phyloP scores from a whole-genome alignment of 208 protist species.

The Wallacemonas sp. region DNA sequence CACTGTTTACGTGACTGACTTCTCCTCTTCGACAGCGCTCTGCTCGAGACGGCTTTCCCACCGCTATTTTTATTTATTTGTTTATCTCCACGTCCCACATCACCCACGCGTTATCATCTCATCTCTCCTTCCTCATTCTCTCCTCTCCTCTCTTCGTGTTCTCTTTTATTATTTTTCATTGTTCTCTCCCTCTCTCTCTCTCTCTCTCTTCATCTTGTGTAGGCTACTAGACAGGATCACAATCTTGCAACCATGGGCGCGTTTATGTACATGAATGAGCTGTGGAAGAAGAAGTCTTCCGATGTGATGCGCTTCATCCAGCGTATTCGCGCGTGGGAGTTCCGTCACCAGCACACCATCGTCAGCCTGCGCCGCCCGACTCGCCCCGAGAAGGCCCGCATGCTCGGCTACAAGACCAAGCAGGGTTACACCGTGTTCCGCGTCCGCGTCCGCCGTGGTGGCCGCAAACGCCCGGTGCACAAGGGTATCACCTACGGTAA shows the following conservation, averaged over 20 bases:
- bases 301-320: conserved; percentile 99
- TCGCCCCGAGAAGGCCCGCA: conserved; percentile 99
- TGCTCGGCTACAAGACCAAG: conserved; percentile 99
- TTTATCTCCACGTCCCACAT: background rate
- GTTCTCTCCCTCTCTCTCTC: conserved; percentile 24
- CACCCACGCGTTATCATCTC: background rate
- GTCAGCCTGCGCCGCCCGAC: conserved; percentile 95
- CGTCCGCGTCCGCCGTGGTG: conserved; percentile 98
- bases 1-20: no score
- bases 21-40: no score
- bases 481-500: conserved; percentile 99
- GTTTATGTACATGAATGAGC: conserved; percentile 99
- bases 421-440: conserved; percentile 99
- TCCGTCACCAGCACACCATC: conserved; percentile 95
- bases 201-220: conserved; percentile 5
- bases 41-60: no score
- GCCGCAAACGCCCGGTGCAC: conserved; percentile 96
- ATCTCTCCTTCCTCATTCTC: conserved; percentile 14
- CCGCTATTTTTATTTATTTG: no score
- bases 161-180: conserved; percentile 8
- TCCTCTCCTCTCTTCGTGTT: background rate
- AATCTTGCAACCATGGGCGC: conserved; percentile 92
- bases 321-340: conserved; percentile 99
- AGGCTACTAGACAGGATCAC: background rate
- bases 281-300: conserved; percentile 99